phyloP scores from a whole-genome alignment of 192 early-diverging fungal genomes.

The Piromyces finnis region DNA sequence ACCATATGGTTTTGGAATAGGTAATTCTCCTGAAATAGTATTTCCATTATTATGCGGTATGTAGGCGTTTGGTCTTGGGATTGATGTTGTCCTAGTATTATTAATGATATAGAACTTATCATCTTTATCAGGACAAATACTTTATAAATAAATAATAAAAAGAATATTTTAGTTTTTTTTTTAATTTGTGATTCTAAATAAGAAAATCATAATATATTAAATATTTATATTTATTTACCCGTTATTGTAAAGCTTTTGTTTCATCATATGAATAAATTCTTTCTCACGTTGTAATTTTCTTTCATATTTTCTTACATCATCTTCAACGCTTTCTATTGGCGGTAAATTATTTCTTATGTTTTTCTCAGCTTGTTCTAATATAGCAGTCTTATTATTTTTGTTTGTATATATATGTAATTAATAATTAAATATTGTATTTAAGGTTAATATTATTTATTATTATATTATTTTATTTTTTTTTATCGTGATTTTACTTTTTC shows the following conservation, averaged over 20 bases:
- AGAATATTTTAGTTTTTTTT: no score
- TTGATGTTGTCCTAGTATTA: conserved; percentile 22
- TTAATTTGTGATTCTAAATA: no score
- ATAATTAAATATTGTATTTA: no score
- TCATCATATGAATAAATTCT: conserved; percentile 6
- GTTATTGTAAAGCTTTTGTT: conserved; percentile 5
- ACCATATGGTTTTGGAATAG: conserved; percentile 42
- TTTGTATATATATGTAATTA: no score
- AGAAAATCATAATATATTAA: no score
- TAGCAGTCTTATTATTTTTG: conserved; percentile 9
- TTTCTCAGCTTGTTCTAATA: conserved; percentile 17
- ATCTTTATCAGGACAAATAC: conserved; percentile 14
- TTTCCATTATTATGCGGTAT: conserved; percentile 19
- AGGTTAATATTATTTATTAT: no score
- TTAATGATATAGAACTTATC: conserved; percentile 26
- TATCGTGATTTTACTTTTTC: conserved; percentile 34
- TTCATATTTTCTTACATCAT: conserved; percentile 22
- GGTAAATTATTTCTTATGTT: conserved; percentile 15
- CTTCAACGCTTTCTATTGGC: conserved; percentile 22
- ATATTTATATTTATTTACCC: conserved; percentile 16
- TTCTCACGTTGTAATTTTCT: conserved; percentile 7
- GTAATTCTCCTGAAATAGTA: conserved; percentile 15
- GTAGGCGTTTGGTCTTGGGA: conserved; percentile 39
- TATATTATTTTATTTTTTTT: no score
- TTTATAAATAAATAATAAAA: no score